A percentile compares a stretch with the other conserved stretches of the same genome.
phyloP scores from a whole-genome alignment of 768 basidiomycete species.

The Candolleomyces efflorescens region DNA sequence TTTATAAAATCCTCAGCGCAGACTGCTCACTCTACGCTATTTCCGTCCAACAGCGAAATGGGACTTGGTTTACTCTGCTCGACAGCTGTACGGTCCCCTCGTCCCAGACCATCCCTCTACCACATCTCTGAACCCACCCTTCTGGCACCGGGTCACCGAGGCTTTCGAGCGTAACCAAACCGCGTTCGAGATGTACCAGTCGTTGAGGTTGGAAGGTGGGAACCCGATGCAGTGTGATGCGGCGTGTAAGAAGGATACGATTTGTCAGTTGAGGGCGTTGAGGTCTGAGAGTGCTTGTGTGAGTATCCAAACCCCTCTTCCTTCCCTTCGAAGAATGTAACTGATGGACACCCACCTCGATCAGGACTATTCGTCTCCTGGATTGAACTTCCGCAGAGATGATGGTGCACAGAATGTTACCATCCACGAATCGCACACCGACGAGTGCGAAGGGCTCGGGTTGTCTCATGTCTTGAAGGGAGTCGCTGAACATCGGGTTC shows the following conservation, averaged over 20 bases:
- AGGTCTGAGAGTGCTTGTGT: slow-evolving; percentile 23
- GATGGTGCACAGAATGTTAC: too few relatives aligned
- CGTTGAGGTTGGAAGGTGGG: slow-evolving; percentile 37
- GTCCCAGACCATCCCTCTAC: slow-evolving; percentile 29
- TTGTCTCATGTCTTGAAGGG: too few relatives aligned
- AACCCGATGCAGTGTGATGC: slow-evolving; percentile 29
- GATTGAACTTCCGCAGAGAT: too few relatives aligned
- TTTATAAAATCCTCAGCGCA: too few relatives aligned
- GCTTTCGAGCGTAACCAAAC: slow-evolving; percentile 43
- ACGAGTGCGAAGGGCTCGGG: too few relatives aligned
- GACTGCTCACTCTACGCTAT: neutral
- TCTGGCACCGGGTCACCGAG: slow-evolving; percentile 62
- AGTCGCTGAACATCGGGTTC: neutral
- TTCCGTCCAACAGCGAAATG: slow-evolving; percentile 34
- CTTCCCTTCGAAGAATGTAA: too few relatives aligned
- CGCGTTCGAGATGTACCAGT: slow-evolving; percentile 43
- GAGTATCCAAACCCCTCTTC: too few relatives aligned
- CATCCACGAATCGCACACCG: too few relatives aligned
- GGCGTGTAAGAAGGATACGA: slow-evolving; percentile 34
- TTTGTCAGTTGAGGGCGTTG: slow-evolving; percentile 41
- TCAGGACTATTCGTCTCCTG: too few relatives aligned
- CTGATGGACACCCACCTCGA: too few relatives aligned
- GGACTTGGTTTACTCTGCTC: slow-evolving; percentile 54
- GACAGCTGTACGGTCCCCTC: slow-evolving; percentile 44
- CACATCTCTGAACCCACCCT: slow-evolving; percentile 42